Percentiles rank a stretch among this genome's conserved stretches.
Conservation (phyloP, 768 basidiomycete genomes). For the Rhizopogon roseolus region DNA sequence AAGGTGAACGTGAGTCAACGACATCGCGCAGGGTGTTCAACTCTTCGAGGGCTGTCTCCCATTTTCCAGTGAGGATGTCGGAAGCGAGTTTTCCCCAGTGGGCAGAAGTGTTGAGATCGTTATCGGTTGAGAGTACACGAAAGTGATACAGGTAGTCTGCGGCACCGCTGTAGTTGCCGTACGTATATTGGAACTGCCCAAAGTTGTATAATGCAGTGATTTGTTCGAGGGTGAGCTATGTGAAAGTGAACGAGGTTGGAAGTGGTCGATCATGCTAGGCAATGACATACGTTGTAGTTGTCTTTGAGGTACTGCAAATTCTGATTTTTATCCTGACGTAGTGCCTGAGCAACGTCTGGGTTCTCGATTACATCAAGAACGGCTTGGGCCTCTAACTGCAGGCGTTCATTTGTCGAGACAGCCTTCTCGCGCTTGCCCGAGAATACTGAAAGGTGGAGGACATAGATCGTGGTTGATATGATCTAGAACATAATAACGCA, state of each 20-base stretch:
- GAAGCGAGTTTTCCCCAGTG: slow-evolving; percentile 99
- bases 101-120: slow-evolving; percentile 89
- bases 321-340: slow-evolving; percentile 96
- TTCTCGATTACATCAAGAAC: slow-evolving; percentile 96
- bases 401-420: slow-evolving; percentile 74
- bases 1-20: slow-evolving; percentile 74
- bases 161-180: slow-evolving; percentile 93
- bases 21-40: slow-evolving; percentile 92
- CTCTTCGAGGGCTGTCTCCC: slow-evolving; percentile 94
- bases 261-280: slow-evolving; percentile 1
- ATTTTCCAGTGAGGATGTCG: slow-evolving; percentile 91
- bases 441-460: slow-evolving; percentile 55
- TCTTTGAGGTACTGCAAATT: slow-evolving; percentile 93
- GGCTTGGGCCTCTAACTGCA: slow-evolving; percentile 87
- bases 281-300: slow-evolving; percentile 69
- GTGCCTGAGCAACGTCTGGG: slow-evolving; percentile 89
- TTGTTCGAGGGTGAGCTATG: slow-evolving; percentile 88
- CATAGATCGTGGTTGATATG: not conserved
- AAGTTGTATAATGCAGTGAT: slow-evolving; percentile 96
- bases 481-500: slow-evolving; percentile 25
- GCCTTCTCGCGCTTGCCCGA: slow-evolving; percentile 77
- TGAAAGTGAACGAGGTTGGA: not conserved
- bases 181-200: slow-evolving; percentile 98
- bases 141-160: slow-evolving; percentile 99
- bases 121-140: slow-evolving; percentile 92